Conservation (phyloP, 495 filamentous ascomycete species). For the Trichoderma parareesei region DNA sequence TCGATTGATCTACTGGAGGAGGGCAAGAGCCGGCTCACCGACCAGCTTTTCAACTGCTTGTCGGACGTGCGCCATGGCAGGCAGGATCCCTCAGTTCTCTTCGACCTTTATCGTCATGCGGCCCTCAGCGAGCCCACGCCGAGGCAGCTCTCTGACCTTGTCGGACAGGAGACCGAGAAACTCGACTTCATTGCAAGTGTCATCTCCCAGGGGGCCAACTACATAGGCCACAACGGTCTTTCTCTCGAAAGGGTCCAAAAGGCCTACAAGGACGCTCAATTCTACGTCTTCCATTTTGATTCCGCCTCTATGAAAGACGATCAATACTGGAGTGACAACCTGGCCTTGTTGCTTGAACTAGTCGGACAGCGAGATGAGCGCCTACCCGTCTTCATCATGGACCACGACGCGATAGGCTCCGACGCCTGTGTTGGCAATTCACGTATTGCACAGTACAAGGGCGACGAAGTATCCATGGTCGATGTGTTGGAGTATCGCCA, state of each 20-base stretch:
- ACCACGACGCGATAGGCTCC: slow-evolving; percentile 22
- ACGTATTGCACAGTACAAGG: slow-evolving; percentile 17
- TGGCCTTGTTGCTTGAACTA: slow-evolving; percentile 17
- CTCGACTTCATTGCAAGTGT: slow-evolving; percentile 18
- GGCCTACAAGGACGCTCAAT: slow-evolving; percentile 1
- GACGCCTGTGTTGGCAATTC: slow-evolving; percentile 11
- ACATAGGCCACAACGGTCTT: slow-evolving; percentile 20
- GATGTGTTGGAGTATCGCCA: slow-evolving; percentile 20
- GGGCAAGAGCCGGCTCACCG: background rate
- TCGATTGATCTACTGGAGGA: slow-evolving; percentile 3
- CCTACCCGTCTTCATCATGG: slow-evolving; percentile 12
- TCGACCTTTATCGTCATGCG: slow-evolving; percentile 11
- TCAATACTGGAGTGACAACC: slow-evolving; percentile 17
- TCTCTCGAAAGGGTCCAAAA: slow-evolving; percentile 11
- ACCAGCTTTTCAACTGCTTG: background rate
- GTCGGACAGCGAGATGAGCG: slow-evolving; percentile 6
- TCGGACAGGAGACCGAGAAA: slow-evolving; percentile 12
- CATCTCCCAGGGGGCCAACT: slow-evolving; percentile 17
- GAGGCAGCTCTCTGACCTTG: slow-evolving; percentile 9
- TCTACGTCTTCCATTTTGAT: slow-evolving; percentile 19
- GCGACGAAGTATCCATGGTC: slow-evolving; percentile 7
- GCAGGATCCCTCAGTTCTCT: slow-evolving; percentile 9
- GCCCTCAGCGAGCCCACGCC: slow-evolving; percentile 5
- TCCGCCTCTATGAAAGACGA: slow-evolving; percentile 9
- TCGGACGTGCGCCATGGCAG: slow-evolving; percentile 7